These are phyloP conservation scores for Paraconiothyrium sp. DNA, from an alignment of 2,329 filamentous ascomycete genomes.

Conservation along the genomic window DNA sequence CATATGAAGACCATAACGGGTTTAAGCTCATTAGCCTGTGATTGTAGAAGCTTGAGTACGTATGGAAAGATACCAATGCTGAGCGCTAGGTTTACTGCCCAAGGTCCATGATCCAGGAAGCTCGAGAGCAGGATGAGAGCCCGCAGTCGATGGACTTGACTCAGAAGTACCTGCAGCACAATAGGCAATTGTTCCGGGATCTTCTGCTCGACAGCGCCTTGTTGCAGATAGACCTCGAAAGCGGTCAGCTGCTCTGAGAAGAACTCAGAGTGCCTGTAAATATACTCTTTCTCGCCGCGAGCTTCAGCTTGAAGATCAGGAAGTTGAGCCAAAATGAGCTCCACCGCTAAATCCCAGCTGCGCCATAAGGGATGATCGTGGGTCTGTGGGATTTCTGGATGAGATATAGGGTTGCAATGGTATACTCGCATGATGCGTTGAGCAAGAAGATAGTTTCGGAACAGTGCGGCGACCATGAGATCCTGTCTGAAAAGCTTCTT, in stretches of 20 bases:
- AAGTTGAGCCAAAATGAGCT: slow-evolving; percentile 91
- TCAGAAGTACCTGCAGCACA: slow-evolving; percentile 92
- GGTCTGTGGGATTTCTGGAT: slow-evolving; percentile 90
- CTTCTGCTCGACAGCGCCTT: slow-evolving; percentile 84
- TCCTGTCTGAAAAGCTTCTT: slow-evolving; percentile 98
- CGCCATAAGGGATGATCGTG: slow-evolving; percentile 95
- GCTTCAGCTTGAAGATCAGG: slow-evolving; percentile 82
- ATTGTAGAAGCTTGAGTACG: slow-evolving; percentile 95
- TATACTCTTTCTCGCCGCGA: slow-evolving; percentile 79
- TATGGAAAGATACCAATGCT: slow-evolving; percentile 99
- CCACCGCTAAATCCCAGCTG: slow-evolving; percentile 96
- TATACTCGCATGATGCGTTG: slow-evolving; percentile 97
- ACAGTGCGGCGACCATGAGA: slow-evolving; percentile 97
- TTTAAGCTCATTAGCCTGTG: slow-evolving; percentile 91
- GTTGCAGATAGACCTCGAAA: slow-evolving; percentile 92
- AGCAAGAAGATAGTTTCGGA: slow-evolving; percentile 93
- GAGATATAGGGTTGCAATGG: slow-evolving; percentile 93
- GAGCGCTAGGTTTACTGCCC: slow-evolving; percentile 97
- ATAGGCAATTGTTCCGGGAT: slow-evolving; percentile 95
- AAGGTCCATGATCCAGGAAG: slow-evolving; percentile 94
- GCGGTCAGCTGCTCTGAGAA: slow-evolving; percentile 97
- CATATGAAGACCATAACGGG: slow-evolving; percentile 99
- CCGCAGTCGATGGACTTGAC: slow-evolving; percentile 90
- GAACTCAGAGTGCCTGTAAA: slow-evolving; percentile 94
- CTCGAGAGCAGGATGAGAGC: slow-evolving; percentile 91